Conservation (phyloP, 176 grass and related monocot species). For the Rhynchospora breviuscula region DNA sequence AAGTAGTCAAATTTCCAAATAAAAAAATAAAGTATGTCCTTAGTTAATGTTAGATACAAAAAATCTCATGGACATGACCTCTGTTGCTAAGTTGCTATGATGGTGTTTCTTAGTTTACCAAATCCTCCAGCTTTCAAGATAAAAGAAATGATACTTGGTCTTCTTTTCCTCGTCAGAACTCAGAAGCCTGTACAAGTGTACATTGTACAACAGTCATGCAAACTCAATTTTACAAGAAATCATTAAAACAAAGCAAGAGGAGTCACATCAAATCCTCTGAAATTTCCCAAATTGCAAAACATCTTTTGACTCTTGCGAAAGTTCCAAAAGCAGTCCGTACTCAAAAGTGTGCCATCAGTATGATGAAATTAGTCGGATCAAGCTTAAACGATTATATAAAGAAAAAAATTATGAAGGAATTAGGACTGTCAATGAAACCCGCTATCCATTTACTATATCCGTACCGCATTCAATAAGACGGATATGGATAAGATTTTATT, state of each 20-base stretch:
- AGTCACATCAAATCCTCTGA: not conserved
- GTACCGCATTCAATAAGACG: no score
- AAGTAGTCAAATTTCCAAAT: not conserved
- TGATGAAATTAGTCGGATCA: not conserved
- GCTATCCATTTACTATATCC: no score
- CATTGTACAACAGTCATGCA: not conserved
- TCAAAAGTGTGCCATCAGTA: not conserved
- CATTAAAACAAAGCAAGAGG: not conserved
- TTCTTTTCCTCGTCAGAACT: slow-evolving; percentile 2
- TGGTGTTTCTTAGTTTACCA: slow-evolving; percentile 1
- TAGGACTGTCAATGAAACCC: no score
- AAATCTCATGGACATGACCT: slow-evolving; percentile 14
- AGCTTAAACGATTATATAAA: not conserved
- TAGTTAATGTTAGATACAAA: slow-evolving; percentile 22
- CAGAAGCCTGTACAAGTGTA: slow-evolving; percentile 3
- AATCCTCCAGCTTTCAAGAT: not conserved
- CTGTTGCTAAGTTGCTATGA: not conserved
- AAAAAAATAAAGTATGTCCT: not conserved
- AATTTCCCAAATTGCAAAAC: not conserved
- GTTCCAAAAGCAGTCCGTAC: not conserved
- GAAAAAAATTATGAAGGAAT: no score
- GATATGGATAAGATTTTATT: no score
- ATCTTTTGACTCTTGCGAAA: not conserved
- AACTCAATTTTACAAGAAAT: not conserved
- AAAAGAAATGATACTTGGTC: slow-evolving; percentile 12